Evolutionary conservation across 164 flowering plant species (phyloP).

Genomic region (Vitis labrusca): DNA sequence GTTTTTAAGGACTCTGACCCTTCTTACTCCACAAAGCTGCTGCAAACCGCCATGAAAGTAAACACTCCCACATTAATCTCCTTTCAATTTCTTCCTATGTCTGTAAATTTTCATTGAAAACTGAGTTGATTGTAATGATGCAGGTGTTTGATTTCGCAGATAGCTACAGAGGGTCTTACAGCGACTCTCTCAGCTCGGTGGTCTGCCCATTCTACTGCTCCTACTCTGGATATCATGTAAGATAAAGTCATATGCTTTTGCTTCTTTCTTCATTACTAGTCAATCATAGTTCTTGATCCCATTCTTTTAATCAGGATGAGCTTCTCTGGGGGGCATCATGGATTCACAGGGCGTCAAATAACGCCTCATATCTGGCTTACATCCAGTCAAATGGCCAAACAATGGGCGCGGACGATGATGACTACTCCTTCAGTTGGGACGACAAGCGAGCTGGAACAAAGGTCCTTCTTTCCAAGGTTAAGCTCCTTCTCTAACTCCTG

Average conservation of each 20-base stretch:
- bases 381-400: conserved; percentile 82
- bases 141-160: conserved; percentile 91
- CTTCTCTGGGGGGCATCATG: conserved; percentile 99
- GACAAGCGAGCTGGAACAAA: conserved; percentile 87
- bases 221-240: conserved; percentile 89
- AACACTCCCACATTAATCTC: conserved; percentile 3
- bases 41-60: conserved; percentile 65
- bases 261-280: not conserved
- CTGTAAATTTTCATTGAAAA: not conserved
- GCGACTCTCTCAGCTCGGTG: conserved; percentile 66
- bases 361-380: conserved; percentile 58
- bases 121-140: conserved; percentile 1
- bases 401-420: conserved; percentile 79
- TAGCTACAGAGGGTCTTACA: conserved; percentile 78
- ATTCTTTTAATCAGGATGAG: conserved; percentile 61
- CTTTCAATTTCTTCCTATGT: not conserved
- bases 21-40: conserved; percentile 63
- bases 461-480: conserved; percentile 81
- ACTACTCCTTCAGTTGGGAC: conserved; percentile 91
- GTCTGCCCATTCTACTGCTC: conserved; percentile 99
- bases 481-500: not conserved
- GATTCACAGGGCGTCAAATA: conserved; percentile 70
- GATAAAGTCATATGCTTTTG: conserved; percentile 3
- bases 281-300: not conserved
- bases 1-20: conserved; percentile 76